Conservation (phyloP, 805 yeast species). For the Saccharomycopsis sp. region DNA sequence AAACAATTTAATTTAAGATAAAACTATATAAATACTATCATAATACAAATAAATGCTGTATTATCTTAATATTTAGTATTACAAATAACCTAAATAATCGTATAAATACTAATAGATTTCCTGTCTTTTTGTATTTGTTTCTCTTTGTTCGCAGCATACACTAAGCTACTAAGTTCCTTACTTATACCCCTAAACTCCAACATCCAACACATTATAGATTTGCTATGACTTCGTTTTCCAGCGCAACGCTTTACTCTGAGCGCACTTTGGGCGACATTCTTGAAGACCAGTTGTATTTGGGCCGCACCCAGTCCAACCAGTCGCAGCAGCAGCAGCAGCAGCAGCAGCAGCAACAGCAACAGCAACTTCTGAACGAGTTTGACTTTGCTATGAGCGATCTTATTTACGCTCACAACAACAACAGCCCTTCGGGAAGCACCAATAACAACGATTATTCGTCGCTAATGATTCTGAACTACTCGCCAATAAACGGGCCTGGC, state of each 20-base stretch:
- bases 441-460: conserved; percentile 15
- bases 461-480: conserved; percentile 24
- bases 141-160: too few species aligned
- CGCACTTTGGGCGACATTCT: conserved; percentile 48
- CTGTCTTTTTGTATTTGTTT: too few species aligned
- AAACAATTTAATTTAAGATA: too few species aligned
- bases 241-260: background rate
- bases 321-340: conserved; percentile 6
- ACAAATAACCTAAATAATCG: too few species aligned
- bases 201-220: too few species aligned
- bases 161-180: too few species aligned
- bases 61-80: too few species aligned
- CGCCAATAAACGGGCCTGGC: background rate
- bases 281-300: conserved; percentile 47
- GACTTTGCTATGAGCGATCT: background rate
- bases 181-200: too few species aligned
- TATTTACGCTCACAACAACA: background rate
- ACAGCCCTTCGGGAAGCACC: conserved; percentile 10
- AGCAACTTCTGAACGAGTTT: background rate
- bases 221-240: background rate
- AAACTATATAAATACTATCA: too few species aligned
- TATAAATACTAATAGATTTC: too few species aligned
- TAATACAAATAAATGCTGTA: too few species aligned
- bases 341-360: conserved; percentile 15
- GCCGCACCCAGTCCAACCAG: background rate